Evolutionary conservation across 2,329 filamentous ascomycete genomes (phyloP), one percentile per base, ranked within the genome.

Genomic region (Cladophialophora yegresii): DNA sequence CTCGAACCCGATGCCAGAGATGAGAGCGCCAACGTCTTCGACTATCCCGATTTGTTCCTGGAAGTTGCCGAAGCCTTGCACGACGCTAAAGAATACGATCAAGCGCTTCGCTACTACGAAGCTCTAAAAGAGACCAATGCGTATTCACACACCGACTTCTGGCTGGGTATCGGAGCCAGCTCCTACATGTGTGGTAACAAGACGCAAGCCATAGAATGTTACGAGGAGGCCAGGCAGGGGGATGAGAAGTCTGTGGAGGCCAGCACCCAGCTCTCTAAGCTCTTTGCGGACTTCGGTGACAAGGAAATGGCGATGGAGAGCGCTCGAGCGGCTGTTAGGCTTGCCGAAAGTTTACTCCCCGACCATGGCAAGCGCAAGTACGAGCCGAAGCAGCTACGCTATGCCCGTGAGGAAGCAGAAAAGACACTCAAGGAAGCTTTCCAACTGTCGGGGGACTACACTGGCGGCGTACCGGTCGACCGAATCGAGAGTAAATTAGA

Each of bases 41-140:
- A 91, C 62, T 92, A 90, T 71, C 85, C 87, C 13, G 90, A 96
- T 75, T 83, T 96, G n/a, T 89, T 93, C 69, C 86, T 89, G 66
- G 89, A 96, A 67, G 83, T 84, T 28, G 88, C 84, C 7, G 83
- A 89, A 74, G 80, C 81, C 8, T 78, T 90, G 7, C 81, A 82
- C 49, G 78, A 82, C 47, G 78, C 76, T 4, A 79, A 78, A 4
- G 75, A 83, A 58, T 79, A 83, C 63, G 74, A 82, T 51, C 81
- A 87, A 63, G 86, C 86, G 2, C 75, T 87, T 3, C 78, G 81
- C n/a, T 88, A 84, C 71, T 88, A 85, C 69, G 78, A 80, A 36
- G 82, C 83, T 5, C 75, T 86, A 22, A 77, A 79, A 61, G 73
- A 78, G 36, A 78, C 78, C n/a, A 71, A 76, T 45, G 79, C 82